Conservation (phyloP, 768 basidiomycete genomes). For the Leccinum subtestaceum region DNA sequence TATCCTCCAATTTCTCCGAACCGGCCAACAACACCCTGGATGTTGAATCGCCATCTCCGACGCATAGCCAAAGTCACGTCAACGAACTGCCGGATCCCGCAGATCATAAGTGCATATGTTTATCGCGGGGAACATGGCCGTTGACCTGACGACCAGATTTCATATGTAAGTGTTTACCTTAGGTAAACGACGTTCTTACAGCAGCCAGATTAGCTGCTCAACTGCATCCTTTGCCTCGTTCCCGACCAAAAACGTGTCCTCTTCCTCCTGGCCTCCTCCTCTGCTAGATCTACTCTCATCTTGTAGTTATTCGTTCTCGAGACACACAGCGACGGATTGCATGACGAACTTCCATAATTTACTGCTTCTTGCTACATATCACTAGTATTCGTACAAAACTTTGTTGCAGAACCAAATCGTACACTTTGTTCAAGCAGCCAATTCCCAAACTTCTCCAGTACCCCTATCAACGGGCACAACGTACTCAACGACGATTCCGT, state of each 20-base stretch:
- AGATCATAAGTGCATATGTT: no score
- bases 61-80: no score
- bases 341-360: background rate
- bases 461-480: background rate
- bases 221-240: constrained; percentile 2
- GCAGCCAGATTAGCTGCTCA: background rate
- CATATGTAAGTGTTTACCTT: no score
- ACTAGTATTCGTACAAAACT: background rate
- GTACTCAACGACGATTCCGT: background rate
- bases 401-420: background rate
- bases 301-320: background rate
- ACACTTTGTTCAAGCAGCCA: background rate
- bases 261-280: background rate
- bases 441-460: background rate
- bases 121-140: no score
- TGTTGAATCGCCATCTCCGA: no score
- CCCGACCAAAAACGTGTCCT: background rate
- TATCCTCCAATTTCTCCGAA: no score
- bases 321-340: background rate
- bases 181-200: no score
- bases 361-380: background rate
- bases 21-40: no score
- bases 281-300: background rate
- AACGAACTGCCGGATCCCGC: no score
- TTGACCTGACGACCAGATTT: no score